Conservation (phyloP, 202 grass and related monocot genomes). For the Hordeum pubiflorum region DNA sequence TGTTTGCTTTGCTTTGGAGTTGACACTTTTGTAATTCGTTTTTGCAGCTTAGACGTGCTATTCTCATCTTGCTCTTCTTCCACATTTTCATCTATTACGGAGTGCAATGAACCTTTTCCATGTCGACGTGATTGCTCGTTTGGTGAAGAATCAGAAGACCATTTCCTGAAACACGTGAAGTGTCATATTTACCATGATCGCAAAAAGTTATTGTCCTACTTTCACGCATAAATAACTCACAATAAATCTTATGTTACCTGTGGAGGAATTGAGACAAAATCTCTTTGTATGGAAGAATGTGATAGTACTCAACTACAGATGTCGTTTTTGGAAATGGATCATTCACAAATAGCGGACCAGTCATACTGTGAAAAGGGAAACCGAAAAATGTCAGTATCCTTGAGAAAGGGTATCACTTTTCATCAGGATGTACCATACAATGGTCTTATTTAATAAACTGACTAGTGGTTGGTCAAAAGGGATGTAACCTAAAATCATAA, state of each 20-base stretch:
- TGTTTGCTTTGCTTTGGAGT: slow-evolving; percentile 31
- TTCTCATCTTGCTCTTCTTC: slow-evolving; percentile 45
- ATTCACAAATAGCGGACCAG: slow-evolving; percentile 36
- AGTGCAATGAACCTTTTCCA: not conserved
- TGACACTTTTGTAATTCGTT: slow-evolving; percentile 9
- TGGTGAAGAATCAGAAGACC: slow-evolving; percentile 4
- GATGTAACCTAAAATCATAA: not conserved
- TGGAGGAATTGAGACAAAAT: slow-evolving; percentile 35
- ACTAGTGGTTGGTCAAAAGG: not conserved
- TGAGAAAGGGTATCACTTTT: not conserved
- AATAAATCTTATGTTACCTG: slow-evolving; percentile 30
- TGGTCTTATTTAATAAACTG: slow-evolving; percentile 4
- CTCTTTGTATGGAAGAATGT: slow-evolving; percentile 62
- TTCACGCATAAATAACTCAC: not conserved
- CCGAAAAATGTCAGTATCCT: not conserved
- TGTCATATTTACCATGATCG: not conserved
- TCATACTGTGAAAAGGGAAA: slow-evolving; percentile 44
- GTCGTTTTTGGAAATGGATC: slow-evolving; percentile 14
- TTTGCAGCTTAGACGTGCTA: slow-evolving; percentile 27
- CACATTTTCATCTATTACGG: slow-evolving; percentile 34
- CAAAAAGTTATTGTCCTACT: not conserved
- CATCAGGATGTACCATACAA: not conserved
- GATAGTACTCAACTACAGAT: slow-evolving; percentile 43
- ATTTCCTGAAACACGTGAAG: not conserved
- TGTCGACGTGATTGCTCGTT: slow-evolving; percentile 8